Conservation (phyloP, 306 rosid species). For the Purshia tridentata region DNA sequence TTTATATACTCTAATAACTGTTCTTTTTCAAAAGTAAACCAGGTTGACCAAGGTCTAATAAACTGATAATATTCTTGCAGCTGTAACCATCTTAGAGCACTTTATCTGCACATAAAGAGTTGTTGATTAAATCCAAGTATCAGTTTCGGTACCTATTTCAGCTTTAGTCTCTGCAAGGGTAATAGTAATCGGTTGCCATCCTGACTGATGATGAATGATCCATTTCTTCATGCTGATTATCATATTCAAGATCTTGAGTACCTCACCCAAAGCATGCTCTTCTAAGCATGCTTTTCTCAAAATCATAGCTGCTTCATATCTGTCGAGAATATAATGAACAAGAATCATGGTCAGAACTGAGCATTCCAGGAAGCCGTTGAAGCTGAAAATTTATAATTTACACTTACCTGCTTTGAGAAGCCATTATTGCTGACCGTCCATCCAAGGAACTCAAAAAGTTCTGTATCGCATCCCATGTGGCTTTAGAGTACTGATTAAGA, state of each 20-base stretch:
- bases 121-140: constrained; percentile 31
- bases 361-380: constrained; percentile 14
- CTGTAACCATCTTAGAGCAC: constrained; percentile 23
- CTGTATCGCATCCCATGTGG: constrained; percentile 52
- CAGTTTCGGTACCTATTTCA: constrained; percentile 25
- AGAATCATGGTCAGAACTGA: background rate
- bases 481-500: constrained; percentile 40
- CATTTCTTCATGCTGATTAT: constrained; percentile 54
- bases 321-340: constrained; percentile 32
- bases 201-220: constrained; percentile 60
- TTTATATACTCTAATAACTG: constrained; percentile 20
- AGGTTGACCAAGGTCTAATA: constrained; percentile 19
- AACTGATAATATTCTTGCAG: constrained; percentile 18
- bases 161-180: constrained; percentile 38
- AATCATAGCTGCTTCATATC: constrained; percentile 66
- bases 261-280: constrained; percentile 59
- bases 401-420: constrained; percentile 69
- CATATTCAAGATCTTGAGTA: constrained; percentile 66
- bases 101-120: constrained; percentile 15
- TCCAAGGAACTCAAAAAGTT: constrained; percentile 52
- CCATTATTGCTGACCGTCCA: constrained; percentile 57
- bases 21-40: constrained; percentile 13
- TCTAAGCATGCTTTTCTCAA: constrained; percentile 55
- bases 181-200: constrained; percentile 79
- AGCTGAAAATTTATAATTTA: constrained; percentile 2